Base-by-base conservation (phyloP, 2,329 filamentous ascomycete species). In the Cladosporium cucumerinum region DNA sequence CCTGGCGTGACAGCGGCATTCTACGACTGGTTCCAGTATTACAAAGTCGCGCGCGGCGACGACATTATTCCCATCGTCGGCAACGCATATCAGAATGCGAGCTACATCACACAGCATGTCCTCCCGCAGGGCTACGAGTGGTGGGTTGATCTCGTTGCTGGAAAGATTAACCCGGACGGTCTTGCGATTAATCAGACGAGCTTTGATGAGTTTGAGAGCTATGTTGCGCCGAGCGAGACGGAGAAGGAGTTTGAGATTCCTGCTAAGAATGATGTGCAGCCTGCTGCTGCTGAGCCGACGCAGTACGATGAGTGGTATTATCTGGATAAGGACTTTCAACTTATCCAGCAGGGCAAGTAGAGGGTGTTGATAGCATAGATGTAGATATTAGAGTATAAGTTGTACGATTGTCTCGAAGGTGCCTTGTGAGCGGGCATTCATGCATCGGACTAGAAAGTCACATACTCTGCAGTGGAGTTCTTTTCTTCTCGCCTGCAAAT, bases 1-100 rank as follows among this genome's bases (percentile, higher is more conserved):
- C 95, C 95, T 67, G 95, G 95, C 74, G 92, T 98, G 66, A 87
- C 99, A 79, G 91, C 94, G 72, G 95, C 95, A 77, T 98, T 93
- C 78, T 99, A 99, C 78, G 95, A 99, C 86, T 99, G 95, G 95
- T 99, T 99, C 93, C 93, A 95, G 81, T 98, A 99, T 88, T 99
- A 99, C 90, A 99, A 99, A 87, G 98, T 99, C 82, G 95, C 95
- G 78, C 95, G 99, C 79, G 95, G 95, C 86, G 99, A 98, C 92
- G 93, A 94, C 75, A 95, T 98, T 90, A 99, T 99, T 88, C 95
- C 98, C 85, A 98, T 99, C 78, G 95, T 95, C 76, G 99, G 99
- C 86, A 97, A 93, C 66, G 95, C 95, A 84, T 95, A 99, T 86
- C 98, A 94, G 91, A 99, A 99, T 90, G 99, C 99, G 89, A 96